phyloP scores from a whole-genome alignment of 2,329 filamentous ascomycete species.

The Aspergillus quadrilineatus region DNA sequence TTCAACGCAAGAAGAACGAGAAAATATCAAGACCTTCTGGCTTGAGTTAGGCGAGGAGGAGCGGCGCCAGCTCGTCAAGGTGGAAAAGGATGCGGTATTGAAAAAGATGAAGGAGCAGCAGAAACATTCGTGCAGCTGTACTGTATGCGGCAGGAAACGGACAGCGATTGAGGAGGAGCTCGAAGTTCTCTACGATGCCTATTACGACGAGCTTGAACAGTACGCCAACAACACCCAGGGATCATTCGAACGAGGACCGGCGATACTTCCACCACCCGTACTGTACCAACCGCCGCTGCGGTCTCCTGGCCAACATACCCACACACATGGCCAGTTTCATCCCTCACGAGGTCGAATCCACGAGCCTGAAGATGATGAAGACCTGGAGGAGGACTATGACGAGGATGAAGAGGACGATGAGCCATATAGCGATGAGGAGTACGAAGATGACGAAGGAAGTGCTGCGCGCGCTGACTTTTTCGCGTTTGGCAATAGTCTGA shows the following conservation, averaged over 20 bases:
- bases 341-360: constrained; percentile 73
- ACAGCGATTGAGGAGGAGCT: constrained; percentile 97
- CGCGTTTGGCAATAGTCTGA: constrained; percentile 95
- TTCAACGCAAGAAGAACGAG: constrained; percentile 86
- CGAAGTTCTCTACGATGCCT: constrained; percentile 95
- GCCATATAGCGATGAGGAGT: constrained; percentile 63
- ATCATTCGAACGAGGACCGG: constrained; percentile 59
- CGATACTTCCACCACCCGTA: constrained; percentile 67
- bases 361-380: constrained; percentile 57
- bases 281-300: constrained; percentile 58
- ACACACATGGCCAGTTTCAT: constrained; percentile 57
- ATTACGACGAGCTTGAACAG: constrained; percentile 96
- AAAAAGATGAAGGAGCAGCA: constrained; percentile 99
- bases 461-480: constrained; percentile 76
- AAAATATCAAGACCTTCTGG: constrained; percentile 98
- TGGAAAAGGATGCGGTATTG: constrained; percentile 96
- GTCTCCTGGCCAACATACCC: constrained; percentile 59
- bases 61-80: constrained; percentile 91
- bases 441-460: constrained; percentile 63
- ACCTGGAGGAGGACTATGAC: constrained; percentile 57
- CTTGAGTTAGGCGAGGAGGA: constrained; percentile 90
- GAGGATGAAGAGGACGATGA: constrained; percentile 71
- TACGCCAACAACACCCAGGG: constrained; percentile 84
- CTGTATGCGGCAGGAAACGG: constrained; percentile 91
- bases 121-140: constrained; percentile 98